phyloP scores from a whole-genome alignment of 352 stramenopile species.

The Pythium volutum region DNA sequence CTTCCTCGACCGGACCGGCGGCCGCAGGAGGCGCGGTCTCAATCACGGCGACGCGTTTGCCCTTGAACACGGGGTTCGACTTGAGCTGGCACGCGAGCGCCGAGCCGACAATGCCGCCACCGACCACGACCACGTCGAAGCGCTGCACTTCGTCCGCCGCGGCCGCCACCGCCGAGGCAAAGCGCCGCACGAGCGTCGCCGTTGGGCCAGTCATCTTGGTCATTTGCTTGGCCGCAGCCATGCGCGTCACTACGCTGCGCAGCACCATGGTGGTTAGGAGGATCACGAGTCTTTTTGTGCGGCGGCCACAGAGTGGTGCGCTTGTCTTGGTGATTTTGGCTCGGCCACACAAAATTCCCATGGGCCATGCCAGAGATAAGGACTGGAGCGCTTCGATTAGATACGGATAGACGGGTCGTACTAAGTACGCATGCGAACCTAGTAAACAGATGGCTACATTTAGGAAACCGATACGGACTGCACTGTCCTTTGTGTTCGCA shows the following conservation, averaged over 20 bases:
- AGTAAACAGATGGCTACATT: conserved; percentile 16
- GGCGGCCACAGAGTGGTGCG: conserved; percentile 15
- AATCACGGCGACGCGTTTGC: conserved; percentile 77
- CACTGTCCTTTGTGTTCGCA: no score
- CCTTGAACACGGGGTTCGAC: conserved; percentile 68
- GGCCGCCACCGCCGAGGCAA: conserved; percentile 17
- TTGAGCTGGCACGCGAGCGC: conserved; percentile 81
- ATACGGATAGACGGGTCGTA: neutral
- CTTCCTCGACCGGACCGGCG: conserved; percentile 42
- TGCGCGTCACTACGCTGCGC: conserved; percentile 15
- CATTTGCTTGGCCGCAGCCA: conserved; percentile 19
- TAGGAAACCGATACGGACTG: neutral
- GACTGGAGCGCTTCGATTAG: conserved; percentile 1
- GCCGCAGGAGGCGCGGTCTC: conserved; percentile 48
- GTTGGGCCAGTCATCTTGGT: conserved; percentile 12
- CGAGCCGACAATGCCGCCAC: conserved; percentile 80
- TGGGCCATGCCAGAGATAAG: neutral
- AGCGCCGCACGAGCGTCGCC: conserved; percentile 20
- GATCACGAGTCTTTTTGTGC: neutral
- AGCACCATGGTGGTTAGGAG: conserved; percentile 20
- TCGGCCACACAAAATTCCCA: conserved; percentile 15
- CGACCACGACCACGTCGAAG: conserved; percentile 83
- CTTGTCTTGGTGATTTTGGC: conserved; percentile 8
- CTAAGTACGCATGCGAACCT: conserved; percentile 12
- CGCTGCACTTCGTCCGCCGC: conserved; percentile 30